These are phyloP conservation scores for Rubia peregrina DNA, from an alignment of 305 asterid species.

Conservation along the genomic window DNA sequence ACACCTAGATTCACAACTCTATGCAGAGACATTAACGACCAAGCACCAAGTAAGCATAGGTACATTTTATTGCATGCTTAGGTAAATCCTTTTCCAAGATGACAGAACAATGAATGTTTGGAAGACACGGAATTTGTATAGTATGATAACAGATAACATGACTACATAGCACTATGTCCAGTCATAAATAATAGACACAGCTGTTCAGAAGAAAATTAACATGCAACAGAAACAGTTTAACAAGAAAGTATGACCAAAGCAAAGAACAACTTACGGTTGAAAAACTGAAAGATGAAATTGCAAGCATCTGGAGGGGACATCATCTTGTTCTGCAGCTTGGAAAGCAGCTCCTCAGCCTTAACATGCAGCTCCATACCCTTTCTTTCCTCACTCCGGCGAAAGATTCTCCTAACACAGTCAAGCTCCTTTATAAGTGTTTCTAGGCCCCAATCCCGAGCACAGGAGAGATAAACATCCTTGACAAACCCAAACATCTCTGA, in stretches of 20 bases:
- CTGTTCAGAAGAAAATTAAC: neutral
- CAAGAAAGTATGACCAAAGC: conserved; percentile 4
- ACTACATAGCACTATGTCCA: neutral
- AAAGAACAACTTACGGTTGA: conserved; percentile 53
- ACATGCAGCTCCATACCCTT: conserved; percentile 71
- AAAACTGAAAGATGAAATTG: conserved; percentile 57
- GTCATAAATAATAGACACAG: neutral
- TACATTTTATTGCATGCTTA: neutral
- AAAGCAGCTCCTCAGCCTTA: conserved; percentile 63
- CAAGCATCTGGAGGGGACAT: conserved; percentile 71
- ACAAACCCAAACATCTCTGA: conserved; percentile 98
- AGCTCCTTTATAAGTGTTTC: conserved; percentile 74
- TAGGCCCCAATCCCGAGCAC: conserved; percentile 70
- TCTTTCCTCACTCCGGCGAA: conserved; percentile 67
- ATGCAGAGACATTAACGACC: too few relatives aligned
- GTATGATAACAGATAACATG: neutral
- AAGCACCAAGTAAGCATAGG: neutral
- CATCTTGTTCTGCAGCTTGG: conserved; percentile 53
- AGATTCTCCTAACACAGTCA: conserved; percentile 70
- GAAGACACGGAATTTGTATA: neutral
- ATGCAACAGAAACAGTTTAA: neutral
- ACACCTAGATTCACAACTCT: neutral
- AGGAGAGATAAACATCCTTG: conserved; percentile 73
- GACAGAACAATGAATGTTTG: neutral
- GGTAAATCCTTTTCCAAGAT: neutral